These are phyloP conservation scores for Cymbidium sinense DNA, from an alignment of 106 monocot genomes.

Conservation along the genomic window DNA sequence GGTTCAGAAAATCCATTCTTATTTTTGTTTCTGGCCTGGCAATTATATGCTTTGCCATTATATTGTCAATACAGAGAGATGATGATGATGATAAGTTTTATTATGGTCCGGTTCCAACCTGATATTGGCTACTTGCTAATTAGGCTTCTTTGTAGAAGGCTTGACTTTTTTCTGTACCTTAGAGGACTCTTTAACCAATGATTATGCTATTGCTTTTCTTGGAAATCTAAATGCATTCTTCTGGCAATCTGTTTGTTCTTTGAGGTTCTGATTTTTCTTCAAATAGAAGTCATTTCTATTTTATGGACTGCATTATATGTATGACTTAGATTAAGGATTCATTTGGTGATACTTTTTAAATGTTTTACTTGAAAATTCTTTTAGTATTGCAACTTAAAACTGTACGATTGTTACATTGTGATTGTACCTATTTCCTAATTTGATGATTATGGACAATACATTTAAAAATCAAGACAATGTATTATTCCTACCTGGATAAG, in stretches of 20 bases:
- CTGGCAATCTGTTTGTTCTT: not conserved
- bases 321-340: no score
- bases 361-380: no score
- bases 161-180: not conserved
- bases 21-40: slow-evolving; percentile 24
- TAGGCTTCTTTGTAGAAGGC: not conserved
- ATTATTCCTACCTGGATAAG: no score
- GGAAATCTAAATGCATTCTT: not conserved
- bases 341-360: no score
- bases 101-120: slow-evolving; percentile 52
- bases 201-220: not conserved
- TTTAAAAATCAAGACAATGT: no score
- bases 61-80: slow-evolving; percentile 13
- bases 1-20: slow-evolving; percentile 3
- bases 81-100: slow-evolving; percentile 23
- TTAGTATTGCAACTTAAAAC: no score
- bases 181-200: not conserved
- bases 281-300: no score
- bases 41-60: slow-evolving; percentile 22
- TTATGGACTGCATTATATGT: no score
- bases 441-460: no score
- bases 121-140: slow-evolving; percentile 1
- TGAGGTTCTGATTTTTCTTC: not conserved
- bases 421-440: no score
- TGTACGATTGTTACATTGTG: no score